A percentile compares a stretch with the other conserved stretches of the same genome.
Evolutionary conservation across 345 rosid genomes (phyloP).

Genomic region (Populus nigra): DNA sequence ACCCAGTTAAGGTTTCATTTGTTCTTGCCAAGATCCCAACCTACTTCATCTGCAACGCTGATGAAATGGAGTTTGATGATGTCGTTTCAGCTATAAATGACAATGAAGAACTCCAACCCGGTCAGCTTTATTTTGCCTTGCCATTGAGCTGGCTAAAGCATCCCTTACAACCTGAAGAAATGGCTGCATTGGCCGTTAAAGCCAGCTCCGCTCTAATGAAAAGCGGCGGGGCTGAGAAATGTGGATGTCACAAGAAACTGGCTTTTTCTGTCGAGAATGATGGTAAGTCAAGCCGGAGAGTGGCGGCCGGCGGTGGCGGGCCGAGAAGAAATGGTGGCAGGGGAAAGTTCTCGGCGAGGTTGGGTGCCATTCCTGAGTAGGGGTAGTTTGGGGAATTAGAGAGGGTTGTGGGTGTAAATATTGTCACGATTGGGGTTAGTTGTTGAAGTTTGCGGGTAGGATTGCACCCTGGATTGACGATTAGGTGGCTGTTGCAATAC

Average conservation of each 20-base stretch:
- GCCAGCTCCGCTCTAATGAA: conserved; percentile 87
- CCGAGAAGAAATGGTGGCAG: conserved; percentile 33
- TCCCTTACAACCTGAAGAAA: conserved; percentile 72
- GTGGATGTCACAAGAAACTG: conserved; percentile 44
- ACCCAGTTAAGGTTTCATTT: conserved; percentile 71
- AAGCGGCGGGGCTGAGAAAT: conserved; percentile 33
- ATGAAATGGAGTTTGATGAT: conserved; percentile 91
- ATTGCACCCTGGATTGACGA: neutral
- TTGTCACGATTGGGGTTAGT: neutral
- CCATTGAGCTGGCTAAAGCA: conserved; percentile 60
- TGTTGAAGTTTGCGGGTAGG: neutral
- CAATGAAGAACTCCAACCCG: conserved; percentile 78
- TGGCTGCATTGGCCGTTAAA: conserved; percentile 98
- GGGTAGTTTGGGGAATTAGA: conserved; percentile 25
- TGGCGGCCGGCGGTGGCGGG: conserved; percentile 16
- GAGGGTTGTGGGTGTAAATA: conserved; percentile 31
- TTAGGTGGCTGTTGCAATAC: neutral
- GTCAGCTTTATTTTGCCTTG: conserved; percentile 82
- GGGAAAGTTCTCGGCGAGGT: conserved; percentile 48
- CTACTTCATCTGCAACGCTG: conserved; percentile 86
- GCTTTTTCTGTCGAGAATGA: conserved; percentile 22
- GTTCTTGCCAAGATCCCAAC: conserved; percentile 55
- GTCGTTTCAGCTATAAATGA: conserved; percentile 56
- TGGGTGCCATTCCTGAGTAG: conserved; percentile 76
- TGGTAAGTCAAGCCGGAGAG: conserved; percentile 17